These are phyloP conservation scores for Sarocladiaceae sp. DNA, from an alignment of 2,329 filamentous ascomycete genomes.

Conservation along the genomic window DNA sequence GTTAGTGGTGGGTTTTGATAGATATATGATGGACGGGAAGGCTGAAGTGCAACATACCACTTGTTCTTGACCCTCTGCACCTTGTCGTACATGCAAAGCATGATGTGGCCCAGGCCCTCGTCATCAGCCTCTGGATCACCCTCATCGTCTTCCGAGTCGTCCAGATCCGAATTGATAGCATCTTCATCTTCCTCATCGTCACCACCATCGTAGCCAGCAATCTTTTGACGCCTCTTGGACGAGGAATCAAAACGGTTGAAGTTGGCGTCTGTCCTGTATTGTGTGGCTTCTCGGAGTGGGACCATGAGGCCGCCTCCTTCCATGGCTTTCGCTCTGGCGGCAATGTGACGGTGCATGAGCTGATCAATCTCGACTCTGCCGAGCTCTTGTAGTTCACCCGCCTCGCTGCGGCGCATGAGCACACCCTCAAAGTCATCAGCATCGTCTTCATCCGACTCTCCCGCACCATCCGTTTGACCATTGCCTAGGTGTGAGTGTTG, in stretches of 20 bases:
- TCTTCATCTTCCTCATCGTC: slow-evolving; percentile 74
- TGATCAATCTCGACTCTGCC: slow-evolving; percentile 62
- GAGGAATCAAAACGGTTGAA: slow-evolving; percentile 22
- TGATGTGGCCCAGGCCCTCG: slow-evolving; percentile 79
- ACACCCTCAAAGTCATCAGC: slow-evolving; percentile 54
- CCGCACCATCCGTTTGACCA: slow-evolving; percentile 70
- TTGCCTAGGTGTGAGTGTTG: slow-evolving; percentile 31
- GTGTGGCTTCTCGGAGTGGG: slow-evolving; percentile 54
- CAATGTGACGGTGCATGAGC: slow-evolving; percentile 65
- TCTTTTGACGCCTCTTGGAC: slow-evolving; percentile 16
- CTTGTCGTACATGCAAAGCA: slow-evolving; percentile 99
- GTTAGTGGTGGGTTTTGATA: neutral
- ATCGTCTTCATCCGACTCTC: slow-evolving; percentile 44
- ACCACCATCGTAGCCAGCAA: slow-evolving; percentile 58
- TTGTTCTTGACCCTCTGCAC: slow-evolving; percentile 99
- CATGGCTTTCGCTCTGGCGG: slow-evolving; percentile 61
- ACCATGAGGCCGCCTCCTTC: slow-evolving; percentile 75
- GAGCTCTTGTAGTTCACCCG: slow-evolving; percentile 51
- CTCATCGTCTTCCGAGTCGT: slow-evolving; percentile 84
- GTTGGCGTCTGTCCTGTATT: neutral
- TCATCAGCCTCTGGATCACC: slow-evolving; percentile 86
- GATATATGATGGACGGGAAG: neutral
- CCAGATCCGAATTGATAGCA: slow-evolving; percentile 96
- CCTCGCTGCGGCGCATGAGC: slow-evolving; percentile 51
- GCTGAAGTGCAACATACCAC: slow-evolving; percentile 53